phyloP scores from a whole-genome alignment of 2,329 filamentous ascomycete genomes.

The Colletotrichum orchidophilum region DNA sequence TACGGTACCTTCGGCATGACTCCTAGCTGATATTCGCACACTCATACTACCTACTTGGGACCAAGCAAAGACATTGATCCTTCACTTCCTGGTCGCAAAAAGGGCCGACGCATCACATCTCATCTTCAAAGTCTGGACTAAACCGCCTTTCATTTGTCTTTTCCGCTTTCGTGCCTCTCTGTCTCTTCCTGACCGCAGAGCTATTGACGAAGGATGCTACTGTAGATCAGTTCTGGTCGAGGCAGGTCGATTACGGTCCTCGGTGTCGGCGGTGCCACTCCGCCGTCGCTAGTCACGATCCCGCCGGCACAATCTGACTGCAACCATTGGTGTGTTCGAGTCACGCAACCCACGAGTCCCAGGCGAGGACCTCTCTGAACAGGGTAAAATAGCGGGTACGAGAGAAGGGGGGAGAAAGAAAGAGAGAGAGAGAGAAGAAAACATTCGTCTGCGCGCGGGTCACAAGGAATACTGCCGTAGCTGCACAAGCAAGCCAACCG shows the following conservation, averaged over 20 bases:
- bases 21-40: background rate
- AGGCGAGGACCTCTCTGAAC: background rate
- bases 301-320: background rate
- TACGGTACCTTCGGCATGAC: no score
- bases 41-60: background rate
- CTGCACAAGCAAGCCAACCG: background rate
- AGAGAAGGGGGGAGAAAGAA: background rate
- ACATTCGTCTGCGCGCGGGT: no score
- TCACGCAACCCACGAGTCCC: background rate
- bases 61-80: background rate
- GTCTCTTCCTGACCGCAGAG: background rate
- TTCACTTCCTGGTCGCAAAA: background rate
- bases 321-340: background rate
- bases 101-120: background rate
- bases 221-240: background rate
- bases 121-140: background rate
- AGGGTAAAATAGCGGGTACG: background rate
- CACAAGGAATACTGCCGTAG: background rate
- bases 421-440: background rate
- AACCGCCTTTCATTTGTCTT: background rate
- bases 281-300: background rate
- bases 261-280: background rate
- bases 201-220: background rate
- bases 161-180: background rate
- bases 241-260: background rate